Conservation (phyloP, 768 basidiomycete genomes). For the Clathrus columnatus region DNA sequence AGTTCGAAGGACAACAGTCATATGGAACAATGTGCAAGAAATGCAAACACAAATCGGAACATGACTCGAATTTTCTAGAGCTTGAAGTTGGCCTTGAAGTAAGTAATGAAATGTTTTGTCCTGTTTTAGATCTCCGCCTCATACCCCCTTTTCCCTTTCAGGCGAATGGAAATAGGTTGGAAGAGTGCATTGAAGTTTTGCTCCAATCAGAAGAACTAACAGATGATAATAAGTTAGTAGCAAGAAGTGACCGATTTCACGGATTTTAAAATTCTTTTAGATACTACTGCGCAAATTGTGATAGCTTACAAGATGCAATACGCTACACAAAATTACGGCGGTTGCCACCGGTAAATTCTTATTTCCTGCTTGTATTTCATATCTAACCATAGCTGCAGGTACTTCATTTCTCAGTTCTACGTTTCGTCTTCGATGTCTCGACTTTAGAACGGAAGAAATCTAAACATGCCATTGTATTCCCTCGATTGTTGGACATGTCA, state of each 20-base stretch:
- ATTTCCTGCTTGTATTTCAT: neutral
- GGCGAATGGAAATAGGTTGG: conserved; percentile 60
- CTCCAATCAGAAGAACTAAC: conserved; percentile 64
- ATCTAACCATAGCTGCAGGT: conserved; percentile 22
- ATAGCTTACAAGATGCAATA: conserved; percentile 65
- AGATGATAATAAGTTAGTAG: conserved; percentile 73
- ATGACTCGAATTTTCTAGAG: conserved; percentile 68
- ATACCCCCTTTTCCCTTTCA: conserved; percentile 20
- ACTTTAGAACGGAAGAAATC: conserved; percentile 82
- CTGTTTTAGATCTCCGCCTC: too few relatives aligned
- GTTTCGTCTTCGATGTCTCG: conserved; percentile 82
- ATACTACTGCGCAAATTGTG: conserved; percentile 74
- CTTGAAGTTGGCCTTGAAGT: conserved; percentile 82
- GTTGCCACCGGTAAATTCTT: conserved; percentile 54
- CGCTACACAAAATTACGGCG: conserved; percentile 61
- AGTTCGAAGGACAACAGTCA: conserved; percentile 84
- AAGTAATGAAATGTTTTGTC: conserved; percentile 12
- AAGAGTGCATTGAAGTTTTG: conserved; percentile 58
- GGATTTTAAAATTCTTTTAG: conserved; percentile 31
- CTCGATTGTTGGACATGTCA: conserved; percentile 61
- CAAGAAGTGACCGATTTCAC: neutral
- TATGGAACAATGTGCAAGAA: conserved; percentile 72
- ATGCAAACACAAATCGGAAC: conserved; percentile 64
- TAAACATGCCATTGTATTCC: conserved; percentile 75
- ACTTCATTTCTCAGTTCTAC: conserved; percentile 83